Base-by-base conservation (phyloP, 306 rosid species). In the Vigna nakashimae region DNA sequence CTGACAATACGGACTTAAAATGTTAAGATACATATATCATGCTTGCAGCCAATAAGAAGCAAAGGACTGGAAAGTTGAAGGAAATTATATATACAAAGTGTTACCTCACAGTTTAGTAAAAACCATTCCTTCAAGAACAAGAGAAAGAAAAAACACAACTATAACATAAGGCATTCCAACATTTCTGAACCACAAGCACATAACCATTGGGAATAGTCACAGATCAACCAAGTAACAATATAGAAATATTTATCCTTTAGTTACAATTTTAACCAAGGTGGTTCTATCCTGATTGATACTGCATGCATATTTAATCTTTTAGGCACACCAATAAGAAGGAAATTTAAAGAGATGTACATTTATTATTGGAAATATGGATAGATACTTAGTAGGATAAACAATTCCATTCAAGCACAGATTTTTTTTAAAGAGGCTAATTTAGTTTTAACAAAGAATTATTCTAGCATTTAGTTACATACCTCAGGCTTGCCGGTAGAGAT, bases 221-320 rank as follows among this genome's bases (percentile, higher is more conserved):
- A 24, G 0, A 67, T 67, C 4, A 42, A 65, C 40, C 56, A 6
- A 45, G 13, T 38, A 65, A 14, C 43, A 69, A 46, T 48, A 24
- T 9, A 46, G 20, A 32, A 70, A 70, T 50, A 70, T 70, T 51
- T 2, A 36, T 53, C 51, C 18, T 51, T n/a, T 34, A 34, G 53
- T 64, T 9, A 4, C 64, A 50, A 64, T 51, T 50, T 8, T 18
- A 57, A 69, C 76, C 42, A 30, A 69, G 62, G 71, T 22, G 14
- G 59, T 38, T 49, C 56, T 32, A 52, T 71, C 64, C 59, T 62
- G 48, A 71, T 66, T 72, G 59, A 60, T 63, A 18, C 18, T 18
- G n/a, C n/a, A n/a, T n/a, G n/a, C n/a, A n/a, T n/a, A n/a, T n/a
- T n/a, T n/a, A n/a, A n/a, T n/a, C n/a, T n/a, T n/a, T n/a, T n/a